Percentiles rank a stretch among this genome's conserved stretches.
phyloP scores from a whole-genome alignment of 257 asterid genomes.

The Petunia axillaris region DNA sequence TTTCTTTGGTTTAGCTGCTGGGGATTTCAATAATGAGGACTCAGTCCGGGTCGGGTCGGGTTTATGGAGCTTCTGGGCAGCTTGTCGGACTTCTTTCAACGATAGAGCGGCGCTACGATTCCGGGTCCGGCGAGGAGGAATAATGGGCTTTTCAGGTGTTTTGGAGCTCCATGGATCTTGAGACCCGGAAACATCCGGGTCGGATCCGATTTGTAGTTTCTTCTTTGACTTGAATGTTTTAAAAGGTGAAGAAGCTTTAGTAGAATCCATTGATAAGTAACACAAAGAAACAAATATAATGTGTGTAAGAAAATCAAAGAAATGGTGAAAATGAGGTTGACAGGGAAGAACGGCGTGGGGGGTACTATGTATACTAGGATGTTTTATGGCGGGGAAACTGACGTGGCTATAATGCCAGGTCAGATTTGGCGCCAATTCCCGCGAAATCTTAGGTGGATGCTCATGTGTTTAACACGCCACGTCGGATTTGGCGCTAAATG shows the following conservation, averaged over 20 bases:
- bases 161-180: conserved; percentile 52
- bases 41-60: conserved; percentile 32
- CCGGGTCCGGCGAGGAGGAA: conserved; percentile 51
- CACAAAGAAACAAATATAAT: not conserved
- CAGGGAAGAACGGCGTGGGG: not conserved
- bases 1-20: conserved; percentile 41
- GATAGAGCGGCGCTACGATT: conserved; percentile 59
- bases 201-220: conserved; percentile 31
- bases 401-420: not conserved
- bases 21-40: conserved; percentile 27
- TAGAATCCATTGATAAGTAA: conserved; percentile 52
- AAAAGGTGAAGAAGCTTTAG: conserved; percentile 29
- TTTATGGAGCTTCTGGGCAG: conserved; percentile 59
- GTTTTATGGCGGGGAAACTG: conserved; percentile 54
- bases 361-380: conserved; percentile 11
- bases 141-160: conserved; percentile 70
- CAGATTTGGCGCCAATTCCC: not conserved
- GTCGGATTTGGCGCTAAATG: conserved; percentile 64
- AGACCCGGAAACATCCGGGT: conserved; percentile 8
- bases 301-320: conserved; percentile 8
- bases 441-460: conserved; percentile 32
- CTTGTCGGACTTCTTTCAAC: conserved; percentile 57
- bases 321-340: not conserved
- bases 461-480: conserved; percentile 40
- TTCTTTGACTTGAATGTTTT: conserved; percentile 55